A percentile compares a stretch with the other conserved stretches of the same genome.
phyloP scores from a whole-genome alignment of 495 filamentous ascomycete species.

The Xylaria bambusicola region DNA sequence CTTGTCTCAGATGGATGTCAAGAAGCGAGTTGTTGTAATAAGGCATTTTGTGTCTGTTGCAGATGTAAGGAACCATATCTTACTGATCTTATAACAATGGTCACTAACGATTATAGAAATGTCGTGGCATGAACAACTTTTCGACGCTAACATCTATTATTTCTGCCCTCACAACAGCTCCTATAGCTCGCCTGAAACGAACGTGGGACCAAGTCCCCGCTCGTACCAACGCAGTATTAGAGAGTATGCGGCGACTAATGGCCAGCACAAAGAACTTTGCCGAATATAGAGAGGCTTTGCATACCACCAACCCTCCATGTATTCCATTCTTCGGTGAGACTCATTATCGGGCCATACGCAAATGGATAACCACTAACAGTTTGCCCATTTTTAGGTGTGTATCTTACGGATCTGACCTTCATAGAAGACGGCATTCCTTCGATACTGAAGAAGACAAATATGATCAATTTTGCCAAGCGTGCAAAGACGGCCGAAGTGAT shows the following conservation, averaged over 20 bases:
- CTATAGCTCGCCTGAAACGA: constrained; percentile 87
- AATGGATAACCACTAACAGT: constrained; percentile 22
- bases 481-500: constrained; percentile 98
- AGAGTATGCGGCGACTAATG: constrained; percentile 93
- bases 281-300: constrained; percentile 90
- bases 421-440: constrained; percentile 98
- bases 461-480: constrained; percentile 98
- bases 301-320: constrained; percentile 91
- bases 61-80: constrained; percentile 63
- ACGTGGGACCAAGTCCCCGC: constrained; percentile 95
- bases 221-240: constrained; percentile 74
- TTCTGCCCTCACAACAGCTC: constrained; percentile 88
- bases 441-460: constrained; percentile 86
- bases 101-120: constrained; percentile 67
- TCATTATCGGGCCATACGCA: not conserved
- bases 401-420: constrained; percentile 96
- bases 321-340: constrained; percentile 95
- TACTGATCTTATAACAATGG: constrained; percentile 9
- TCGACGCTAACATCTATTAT: constrained; percentile 98
- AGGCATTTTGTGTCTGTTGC: constrained; percentile 97
- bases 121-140: constrained; percentile 90
- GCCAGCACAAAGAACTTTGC: constrained; percentile 97
- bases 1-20: constrained; percentile 86
- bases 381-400: constrained; percentile 69
- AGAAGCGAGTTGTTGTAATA: constrained; percentile 94